phyloP scores from a whole-genome alignment of 441 rosid genomes.

The Adansonia gregorii region DNA sequence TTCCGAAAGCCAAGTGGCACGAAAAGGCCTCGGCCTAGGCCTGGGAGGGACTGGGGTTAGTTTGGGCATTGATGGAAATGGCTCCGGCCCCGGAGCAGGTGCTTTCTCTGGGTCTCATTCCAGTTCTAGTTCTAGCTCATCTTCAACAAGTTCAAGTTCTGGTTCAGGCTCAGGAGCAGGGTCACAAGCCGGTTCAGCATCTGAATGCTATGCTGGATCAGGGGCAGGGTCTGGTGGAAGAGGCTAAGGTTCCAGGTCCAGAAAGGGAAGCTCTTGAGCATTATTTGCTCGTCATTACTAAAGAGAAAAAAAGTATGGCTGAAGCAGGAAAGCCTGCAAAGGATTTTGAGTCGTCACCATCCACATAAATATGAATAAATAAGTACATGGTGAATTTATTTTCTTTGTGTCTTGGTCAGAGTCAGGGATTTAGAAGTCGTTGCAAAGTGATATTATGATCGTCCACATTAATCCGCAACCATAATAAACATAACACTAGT shows the following conservation, averaged over 20 bases:
- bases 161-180: slow-evolving; percentile 40
- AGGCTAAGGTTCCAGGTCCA: neutral
- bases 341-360: neutral
- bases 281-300: neutral
- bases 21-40: slow-evolving; percentile 63
- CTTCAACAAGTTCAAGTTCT: slow-evolving; percentile 34
- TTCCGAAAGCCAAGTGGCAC: slow-evolving; percentile 51
- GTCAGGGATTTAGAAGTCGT: no score
- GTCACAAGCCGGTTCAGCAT: slow-evolving; percentile 62
- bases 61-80: slow-evolving; percentile 49
- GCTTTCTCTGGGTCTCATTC: slow-evolving; percentile 42
- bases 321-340: neutral
- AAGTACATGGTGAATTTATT: neutral
- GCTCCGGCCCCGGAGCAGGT: slow-evolving; percentile 50
- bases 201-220: slow-evolving; percentile 73
- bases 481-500: no score
- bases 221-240: slow-evolving; percentile 61
- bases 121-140: slow-evolving; percentile 45
- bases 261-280: neutral
- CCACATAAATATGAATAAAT: neutral
- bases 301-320: neutral
- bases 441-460: no score
- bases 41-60: slow-evolving; percentile 60
- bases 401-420: neutral
- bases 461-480: no score